Evolutionary conservation across 768 basidiomycete genomes (phyloP).

Genomic region (Myochromella boudieri): DNA sequence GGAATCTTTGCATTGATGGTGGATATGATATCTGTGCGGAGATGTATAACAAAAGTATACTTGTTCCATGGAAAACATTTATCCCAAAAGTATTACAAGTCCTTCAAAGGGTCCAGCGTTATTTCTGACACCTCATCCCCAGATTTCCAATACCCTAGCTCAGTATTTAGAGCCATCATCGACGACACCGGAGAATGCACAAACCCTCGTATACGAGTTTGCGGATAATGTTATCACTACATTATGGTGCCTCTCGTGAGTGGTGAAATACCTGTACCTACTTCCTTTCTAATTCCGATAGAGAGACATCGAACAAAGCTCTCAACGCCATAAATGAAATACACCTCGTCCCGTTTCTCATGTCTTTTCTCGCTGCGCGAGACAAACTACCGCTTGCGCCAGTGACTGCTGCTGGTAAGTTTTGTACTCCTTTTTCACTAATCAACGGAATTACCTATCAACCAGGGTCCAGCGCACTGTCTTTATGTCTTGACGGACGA

Average conservation of each 20-base stretch:
- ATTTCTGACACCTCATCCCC: constrained; percentile 5
- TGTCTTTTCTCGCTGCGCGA: constrained; percentile 82
- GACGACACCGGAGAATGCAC: constrained; percentile 64
- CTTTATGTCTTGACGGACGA: constrained; percentile 93
- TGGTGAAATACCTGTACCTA: constrained; percentile 15
- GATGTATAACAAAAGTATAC: constrained; percentile 95
- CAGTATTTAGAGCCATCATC: constrained; percentile 63
- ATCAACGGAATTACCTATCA: constrained; percentile 2
- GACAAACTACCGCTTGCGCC: constrained; percentile 68
- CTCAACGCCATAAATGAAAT: constrained; percentile 83
- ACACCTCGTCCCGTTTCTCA: constrained; percentile 76
- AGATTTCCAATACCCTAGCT: constrained; percentile 77
- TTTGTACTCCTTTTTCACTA: too few species aligned
- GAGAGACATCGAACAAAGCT: constrained; percentile 94
- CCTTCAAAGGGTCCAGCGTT: neutral
- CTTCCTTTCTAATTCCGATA: constrained; percentile 31
- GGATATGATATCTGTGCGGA: constrained; percentile 95
- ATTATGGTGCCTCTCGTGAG: constrained; percentile 94
- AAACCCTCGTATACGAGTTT: constrained; percentile 80
- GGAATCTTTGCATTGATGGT: constrained; percentile 93
- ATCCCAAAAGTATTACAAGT: constrained; percentile 65
- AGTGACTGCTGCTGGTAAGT: constrained; percentile 77
- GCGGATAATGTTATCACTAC: constrained; percentile 92
- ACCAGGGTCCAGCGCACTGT: constrained; percentile 68
- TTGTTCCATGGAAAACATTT: constrained; percentile 73